Conservation (phyloP, 306 rosid species). For the Quercus variabilis region DNA sequence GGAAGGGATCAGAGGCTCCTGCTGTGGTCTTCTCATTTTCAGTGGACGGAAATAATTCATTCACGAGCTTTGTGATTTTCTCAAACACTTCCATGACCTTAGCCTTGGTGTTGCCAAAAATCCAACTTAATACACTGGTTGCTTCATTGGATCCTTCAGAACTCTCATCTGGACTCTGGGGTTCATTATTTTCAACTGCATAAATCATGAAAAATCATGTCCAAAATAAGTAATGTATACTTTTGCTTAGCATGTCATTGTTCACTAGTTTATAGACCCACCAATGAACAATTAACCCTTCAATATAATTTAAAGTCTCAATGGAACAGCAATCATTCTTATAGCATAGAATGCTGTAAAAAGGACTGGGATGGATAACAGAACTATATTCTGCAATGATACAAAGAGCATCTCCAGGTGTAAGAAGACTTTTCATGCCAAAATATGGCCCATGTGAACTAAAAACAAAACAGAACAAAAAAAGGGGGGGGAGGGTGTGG, state of each 20-base stretch:
- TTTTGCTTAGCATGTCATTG: background rate
- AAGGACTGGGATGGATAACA: no score
- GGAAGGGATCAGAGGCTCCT: conserved; percentile 29
- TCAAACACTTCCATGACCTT: conserved; percentile 48
- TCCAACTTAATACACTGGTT: conserved; percentile 31
- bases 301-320: background rate
- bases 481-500: no score
- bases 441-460: no score
- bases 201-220: background rate
- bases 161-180: conserved; percentile 16
- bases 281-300: background rate
- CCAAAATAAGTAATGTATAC: background rate
- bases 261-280: no score
- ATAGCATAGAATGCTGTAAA: no score
- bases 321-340: background rate
- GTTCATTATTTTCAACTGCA: conserved; percentile 29
- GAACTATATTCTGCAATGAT: no score
- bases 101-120: conserved; percentile 32
- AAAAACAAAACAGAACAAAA: background rate
- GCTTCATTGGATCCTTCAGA: conserved; percentile 21
- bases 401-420: no score
- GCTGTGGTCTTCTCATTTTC: background rate
- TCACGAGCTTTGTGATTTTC: conserved; percentile 42
- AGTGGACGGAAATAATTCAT: conserved; percentile 32
- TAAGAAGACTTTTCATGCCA: no score